Conservation (phyloP, 2,329 filamentous ascomycete species). For the Ophiostoma pallidulum region DNA sequence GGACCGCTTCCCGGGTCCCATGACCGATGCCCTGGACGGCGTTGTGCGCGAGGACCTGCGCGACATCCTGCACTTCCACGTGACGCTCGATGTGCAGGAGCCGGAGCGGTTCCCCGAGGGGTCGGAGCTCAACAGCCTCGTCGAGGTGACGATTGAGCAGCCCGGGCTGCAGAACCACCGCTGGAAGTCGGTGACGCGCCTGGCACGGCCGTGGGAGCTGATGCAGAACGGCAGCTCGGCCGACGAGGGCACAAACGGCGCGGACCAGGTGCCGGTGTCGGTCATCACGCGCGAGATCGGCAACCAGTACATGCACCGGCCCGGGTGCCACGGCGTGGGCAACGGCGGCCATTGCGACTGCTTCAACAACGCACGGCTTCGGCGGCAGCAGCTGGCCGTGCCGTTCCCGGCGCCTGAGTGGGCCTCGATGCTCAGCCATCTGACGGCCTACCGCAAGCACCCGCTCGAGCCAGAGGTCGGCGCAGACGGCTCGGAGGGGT, state of each 20-base stretch:
- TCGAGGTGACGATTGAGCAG: constrained; percentile 49
- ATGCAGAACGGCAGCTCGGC: constrained; percentile 16
- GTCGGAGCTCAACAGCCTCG: constrained; percentile 50
- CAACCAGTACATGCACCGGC: constrained; percentile 38
- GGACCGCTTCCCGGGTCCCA: constrained; percentile 42
- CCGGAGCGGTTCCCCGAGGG: constrained; percentile 47
- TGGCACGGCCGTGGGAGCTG: constrained; percentile 48
- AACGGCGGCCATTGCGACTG: constrained; percentile 38
- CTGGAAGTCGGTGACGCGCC: constrained; percentile 52
- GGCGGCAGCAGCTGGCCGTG: constrained; percentile 41
- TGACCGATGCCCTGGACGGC: constrained; percentile 42
- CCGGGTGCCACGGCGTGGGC: constrained; percentile 33
- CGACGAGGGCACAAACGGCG: constrained; percentile 11
- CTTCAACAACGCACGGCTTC: constrained; percentile 29
- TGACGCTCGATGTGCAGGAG: constrained; percentile 49
- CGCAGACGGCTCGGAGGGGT: not conserved
- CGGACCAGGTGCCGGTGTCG: constrained; percentile 21
- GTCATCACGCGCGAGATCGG: constrained; percentile 42
- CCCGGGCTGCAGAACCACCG: constrained; percentile 43
- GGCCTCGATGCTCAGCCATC: constrained; percentile 49
- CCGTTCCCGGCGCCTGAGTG: constrained; percentile 50
- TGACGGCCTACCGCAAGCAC: constrained; percentile 41
- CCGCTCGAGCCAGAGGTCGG: constrained; percentile 20
- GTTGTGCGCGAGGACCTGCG: constrained; percentile 40
- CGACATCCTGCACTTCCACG: constrained; percentile 53